Evolutionary conservation across 768 basidiomycete genomes (phyloP), one percentile per base, ranked within the genome.

Genomic region (Russula virescens): DNA sequence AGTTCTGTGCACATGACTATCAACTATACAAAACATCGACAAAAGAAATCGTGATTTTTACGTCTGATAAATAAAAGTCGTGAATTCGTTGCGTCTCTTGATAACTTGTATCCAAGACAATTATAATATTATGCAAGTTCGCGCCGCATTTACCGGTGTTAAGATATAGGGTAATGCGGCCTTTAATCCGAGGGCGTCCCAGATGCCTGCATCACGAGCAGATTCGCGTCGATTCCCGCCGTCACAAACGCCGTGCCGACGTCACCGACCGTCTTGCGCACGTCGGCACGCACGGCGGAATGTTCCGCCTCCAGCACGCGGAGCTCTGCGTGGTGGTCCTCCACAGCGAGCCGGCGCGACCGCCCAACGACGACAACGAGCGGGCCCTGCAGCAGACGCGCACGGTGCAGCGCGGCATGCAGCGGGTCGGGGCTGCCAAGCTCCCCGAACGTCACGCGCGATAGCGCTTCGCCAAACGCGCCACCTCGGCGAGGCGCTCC

Each of bases 181-280:
- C 21, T 11, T 47, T 23, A 58, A 40, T 60, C 52, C n/a, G 16
- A 25, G 21, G 16, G 45, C 8, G 31, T 31, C 31, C 31, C 31
- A 9, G 53, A 40, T 9, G 85, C 83, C 75, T 91, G 90, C 38
- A 92, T 69, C 1, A 92, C 88, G 40, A 91, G 75, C 45, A 91
- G 68, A 21, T 83, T 88, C 47, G 79, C 77, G 40, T 81, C 81
- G 55, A 78, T 76, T 1, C 81, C 82, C 7, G 83, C 78, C 3
- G 86, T 76, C 14, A 94, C 83, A 71, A 95, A 83, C 49, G 86
- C 86, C 45, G 87, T 82, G 2, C 85, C 90, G 19, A 91, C 86
- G 71, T 95, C 91, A 3, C 95, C 95, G 26, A 96, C 78, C 23
- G 94, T 93, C 76, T 89, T 88, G 71, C 80, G 78, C 62, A 94